Conservation (phyloP, 2,329 filamentous ascomycete species). For the Penicillium sp. region DNA sequence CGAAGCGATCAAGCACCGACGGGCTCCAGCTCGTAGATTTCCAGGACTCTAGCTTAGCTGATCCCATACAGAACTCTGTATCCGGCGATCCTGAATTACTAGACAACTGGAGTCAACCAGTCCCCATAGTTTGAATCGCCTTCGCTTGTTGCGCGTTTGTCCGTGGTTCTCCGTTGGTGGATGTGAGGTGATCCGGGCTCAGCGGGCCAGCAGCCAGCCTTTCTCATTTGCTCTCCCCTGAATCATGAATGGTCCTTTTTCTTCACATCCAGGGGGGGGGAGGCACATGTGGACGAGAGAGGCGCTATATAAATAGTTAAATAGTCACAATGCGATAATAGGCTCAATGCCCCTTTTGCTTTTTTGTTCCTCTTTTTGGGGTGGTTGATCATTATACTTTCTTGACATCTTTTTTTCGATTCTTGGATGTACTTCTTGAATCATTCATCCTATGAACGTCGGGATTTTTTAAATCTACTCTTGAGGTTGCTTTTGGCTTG, state of each 20-base stretch:
- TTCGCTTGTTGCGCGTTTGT: neutral
- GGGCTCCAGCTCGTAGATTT: neutral
- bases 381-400: neutral
- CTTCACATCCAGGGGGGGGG: neutral
- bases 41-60: constrained; percentile 1
- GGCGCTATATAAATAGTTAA: constrained; percentile 14
- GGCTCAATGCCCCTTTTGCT: constrained; percentile 8
- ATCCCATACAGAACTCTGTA: neutral
- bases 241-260: neutral
- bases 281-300: neutral
- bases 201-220: neutral
- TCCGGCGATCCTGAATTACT: neutral
- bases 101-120: neutral
- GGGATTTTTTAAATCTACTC: neutral
- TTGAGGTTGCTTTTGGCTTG: constrained; percentile 3
- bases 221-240: constrained; percentile 7
- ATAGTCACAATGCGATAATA: constrained; percentile 15
- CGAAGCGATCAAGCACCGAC: constrained; percentile 24
- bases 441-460: neutral
- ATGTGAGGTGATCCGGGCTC: neutral
- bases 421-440: neutral
- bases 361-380: neutral
- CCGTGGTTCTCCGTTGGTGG: neutral
- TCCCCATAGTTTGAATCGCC: constrained; percentile 2
- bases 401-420: neutral